Evolutionary conservation across 768 basidiomycete genomes (phyloP).

Genomic region (Tephrocybe sp.): DNA sequence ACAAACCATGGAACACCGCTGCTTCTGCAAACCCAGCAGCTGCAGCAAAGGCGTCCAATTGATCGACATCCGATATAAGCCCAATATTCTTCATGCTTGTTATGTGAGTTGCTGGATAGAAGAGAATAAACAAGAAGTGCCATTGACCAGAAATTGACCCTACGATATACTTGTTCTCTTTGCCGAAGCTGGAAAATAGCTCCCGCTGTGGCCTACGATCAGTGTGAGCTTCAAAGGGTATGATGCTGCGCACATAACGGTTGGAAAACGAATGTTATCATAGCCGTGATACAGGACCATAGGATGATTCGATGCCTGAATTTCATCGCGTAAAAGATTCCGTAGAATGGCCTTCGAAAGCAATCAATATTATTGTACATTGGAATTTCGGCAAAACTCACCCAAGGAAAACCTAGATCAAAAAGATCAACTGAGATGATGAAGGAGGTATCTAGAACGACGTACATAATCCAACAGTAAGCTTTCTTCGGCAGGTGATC

Average conservation of each 20-base stretch:
- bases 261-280: conserved; percentile 49
- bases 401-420: conserved; percentile 42
- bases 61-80: conserved; percentile 40
- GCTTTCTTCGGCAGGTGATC: conserved; percentile 54
- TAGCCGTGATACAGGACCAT: conserved; percentile 49
- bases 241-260: conserved; percentile 49
- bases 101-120: conserved; percentile 36
- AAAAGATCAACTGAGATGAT: background rate
- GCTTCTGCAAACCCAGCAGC: conserved; percentile 57
- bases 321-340: conserved; percentile 44
- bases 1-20: conserved; percentile 41
- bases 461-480: conserved; percentile 69
- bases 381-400: conserved; percentile 18
- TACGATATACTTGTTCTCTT: conserved; percentile 23
- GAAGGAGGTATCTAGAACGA: background rate
- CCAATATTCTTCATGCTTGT: conserved; percentile 42
- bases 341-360: conserved; percentile 38
- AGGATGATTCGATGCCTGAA: conserved; percentile 57
- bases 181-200: conserved; percentile 40
- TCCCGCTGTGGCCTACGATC: conserved; percentile 32
- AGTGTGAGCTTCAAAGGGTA: conserved; percentile 19
- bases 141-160: conserved; percentile 1
- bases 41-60: conserved; percentile 55
- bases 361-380: background rate
- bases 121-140: background rate